phyloP scores from a whole-genome alignment of 768 basidiomycete species.

The Rossbeevera mucosa region DNA sequence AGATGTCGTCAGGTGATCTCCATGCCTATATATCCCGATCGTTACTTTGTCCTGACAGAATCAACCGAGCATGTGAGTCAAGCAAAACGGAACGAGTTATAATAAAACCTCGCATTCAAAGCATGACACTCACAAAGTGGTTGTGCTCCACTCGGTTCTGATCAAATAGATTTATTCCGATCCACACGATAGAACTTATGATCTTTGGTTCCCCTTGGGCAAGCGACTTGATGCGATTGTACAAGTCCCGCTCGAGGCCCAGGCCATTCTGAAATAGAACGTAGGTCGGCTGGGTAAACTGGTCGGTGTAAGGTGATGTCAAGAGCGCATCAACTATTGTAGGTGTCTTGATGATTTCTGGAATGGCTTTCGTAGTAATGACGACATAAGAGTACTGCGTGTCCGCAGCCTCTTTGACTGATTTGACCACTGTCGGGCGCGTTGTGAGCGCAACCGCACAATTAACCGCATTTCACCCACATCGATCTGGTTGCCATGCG shows the following conservation, averaged over 20 bases:
- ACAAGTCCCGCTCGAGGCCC: slow-evolving; percentile 56
- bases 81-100: background rate
- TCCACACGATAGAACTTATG: slow-evolving; percentile 52
- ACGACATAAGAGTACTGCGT: slow-evolving; percentile 60
- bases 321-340: slow-evolving; percentile 54
- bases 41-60: slow-evolving; percentile 36
- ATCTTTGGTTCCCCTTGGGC: slow-evolving; percentile 45
- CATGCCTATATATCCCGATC: slow-evolving; percentile 52
- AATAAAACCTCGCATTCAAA: background rate
- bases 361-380: slow-evolving; percentile 66
- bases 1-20: slow-evolving; percentile 34
- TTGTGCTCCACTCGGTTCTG: slow-evolving; percentile 50
- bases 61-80: background rate
- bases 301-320: slow-evolving; percentile 41
- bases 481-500: slow-evolving; percentile 60
- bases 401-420: slow-evolving; percentile 58
- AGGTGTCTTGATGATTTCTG: slow-evolving; percentile 58
- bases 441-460: background rate
- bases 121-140: slow-evolving; percentile 41
- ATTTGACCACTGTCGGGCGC: slow-evolving; percentile 46
- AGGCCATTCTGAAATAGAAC: slow-evolving; percentile 71
- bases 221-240: slow-evolving; percentile 44
- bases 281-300: slow-evolving; percentile 50
- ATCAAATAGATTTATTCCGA: slow-evolving; percentile 44
- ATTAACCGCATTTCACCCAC: slow-evolving; percentile 31